phyloP scores from a whole-genome alignment of 345 rosid genomes.

The Linum usitatissimum region DNA sequence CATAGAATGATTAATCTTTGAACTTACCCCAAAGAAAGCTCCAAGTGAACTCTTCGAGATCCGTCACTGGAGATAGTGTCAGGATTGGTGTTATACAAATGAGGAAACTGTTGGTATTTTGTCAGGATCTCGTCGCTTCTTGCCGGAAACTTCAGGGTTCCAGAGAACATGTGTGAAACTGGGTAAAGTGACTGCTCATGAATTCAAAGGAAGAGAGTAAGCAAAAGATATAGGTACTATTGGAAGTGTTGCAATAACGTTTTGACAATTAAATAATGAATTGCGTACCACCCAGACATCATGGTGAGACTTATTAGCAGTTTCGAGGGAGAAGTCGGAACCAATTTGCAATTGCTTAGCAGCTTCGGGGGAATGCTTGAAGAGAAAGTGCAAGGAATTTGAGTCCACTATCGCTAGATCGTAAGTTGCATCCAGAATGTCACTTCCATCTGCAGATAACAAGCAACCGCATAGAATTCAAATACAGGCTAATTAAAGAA shows the following conservation, averaged over 20 bases:
- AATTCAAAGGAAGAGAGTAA: neutral
- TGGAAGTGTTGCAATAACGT: neutral
- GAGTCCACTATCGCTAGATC: slow-evolving; percentile 75
- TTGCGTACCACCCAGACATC: slow-evolving; percentile 59
- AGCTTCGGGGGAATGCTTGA: slow-evolving; percentile 59
- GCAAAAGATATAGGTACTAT: neutral
- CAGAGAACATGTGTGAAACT: slow-evolving; percentile 49
- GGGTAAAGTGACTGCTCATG: slow-evolving; percentile 64
- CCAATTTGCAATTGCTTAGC: slow-evolving; percentile 44
- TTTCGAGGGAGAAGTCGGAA: slow-evolving; percentile 38
- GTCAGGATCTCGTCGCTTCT: slow-evolving; percentile 38
- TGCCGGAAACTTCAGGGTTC: slow-evolving; percentile 71
- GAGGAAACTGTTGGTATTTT: slow-evolving; percentile 46
- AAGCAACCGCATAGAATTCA: neutral
- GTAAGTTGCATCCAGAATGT: slow-evolving; percentile 49
- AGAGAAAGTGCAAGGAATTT: slow-evolving; percentile 61
- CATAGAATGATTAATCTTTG: no score
- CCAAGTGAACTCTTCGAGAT: slow-evolving; percentile 76
- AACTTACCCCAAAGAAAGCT: slow-evolving; percentile 82
- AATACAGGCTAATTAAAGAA: no score
- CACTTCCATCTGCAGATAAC: slow-evolving; percentile 49
- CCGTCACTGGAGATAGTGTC: slow-evolving; percentile 23
- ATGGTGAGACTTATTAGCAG: slow-evolving; percentile 37
- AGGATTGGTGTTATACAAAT: slow-evolving; percentile 38
- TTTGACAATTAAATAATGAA: neutral